Conservation (phyloP, 768 basidiomycete species). For the Tylopilus sp. region DNA sequence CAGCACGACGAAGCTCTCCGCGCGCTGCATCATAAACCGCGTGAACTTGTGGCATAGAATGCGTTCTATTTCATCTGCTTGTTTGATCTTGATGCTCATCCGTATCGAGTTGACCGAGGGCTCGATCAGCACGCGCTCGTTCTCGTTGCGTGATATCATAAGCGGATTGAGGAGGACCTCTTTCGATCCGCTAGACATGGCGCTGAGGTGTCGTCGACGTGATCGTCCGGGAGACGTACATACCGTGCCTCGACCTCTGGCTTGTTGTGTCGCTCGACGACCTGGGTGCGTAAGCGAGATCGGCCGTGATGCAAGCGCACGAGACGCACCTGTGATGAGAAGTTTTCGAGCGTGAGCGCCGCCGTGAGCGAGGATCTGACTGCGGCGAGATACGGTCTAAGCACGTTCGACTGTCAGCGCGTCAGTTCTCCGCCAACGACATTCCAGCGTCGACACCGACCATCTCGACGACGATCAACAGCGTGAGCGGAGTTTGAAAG, state of each 20-base stretch:
- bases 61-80: constrained; percentile 97
- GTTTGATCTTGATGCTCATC: constrained; percentile 97
- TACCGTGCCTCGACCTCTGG: constrained; percentile 92
- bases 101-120: constrained; percentile 97
- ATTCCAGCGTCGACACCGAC: constrained; percentile 37
- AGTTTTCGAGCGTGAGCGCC: constrained; percentile 95
- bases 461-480: constrained; percentile 37
- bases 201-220: constrained; percentile 1
- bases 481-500: constrained; percentile 45
- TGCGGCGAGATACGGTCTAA: constrained; percentile 93
- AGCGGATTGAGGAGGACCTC: constrained; percentile 94
- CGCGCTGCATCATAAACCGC: constrained; percentile 98
- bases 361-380: constrained; percentile 97
- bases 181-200: constrained; percentile 68
- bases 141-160: constrained; percentile 94
- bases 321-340: constrained; percentile 70
- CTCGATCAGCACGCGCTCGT: constrained; percentile 95
- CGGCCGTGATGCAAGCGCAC: constrained; percentile 4
- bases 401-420: constrained; percentile 76
- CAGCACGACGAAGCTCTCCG: constrained; percentile 95
- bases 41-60: constrained; percentile 98
- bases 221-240: constrained; percentile 16
- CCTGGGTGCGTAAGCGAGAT: constrained; percentile 40
- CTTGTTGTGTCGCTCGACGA: constrained; percentile 96
- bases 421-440: constrained; percentile 6